Conservation (phyloP, 2,329 filamentous ascomycete species). For the Apiospora malaysiana region DNA sequence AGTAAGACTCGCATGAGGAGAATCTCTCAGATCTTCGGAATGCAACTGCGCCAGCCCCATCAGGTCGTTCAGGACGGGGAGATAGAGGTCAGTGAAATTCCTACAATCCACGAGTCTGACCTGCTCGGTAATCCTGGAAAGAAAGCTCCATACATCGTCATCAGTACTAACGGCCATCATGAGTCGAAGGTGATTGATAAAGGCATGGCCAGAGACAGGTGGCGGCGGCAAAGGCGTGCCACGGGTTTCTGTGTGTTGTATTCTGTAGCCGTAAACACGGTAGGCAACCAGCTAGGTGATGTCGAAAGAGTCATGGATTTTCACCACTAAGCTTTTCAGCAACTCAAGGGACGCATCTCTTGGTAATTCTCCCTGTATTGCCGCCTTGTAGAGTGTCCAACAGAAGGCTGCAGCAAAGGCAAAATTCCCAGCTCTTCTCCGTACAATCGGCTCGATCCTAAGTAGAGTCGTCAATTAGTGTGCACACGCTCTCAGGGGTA, state of each 20-base stretch:
- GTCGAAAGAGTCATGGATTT: neutral
- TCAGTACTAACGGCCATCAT: neutral
- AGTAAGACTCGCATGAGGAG: neutral
- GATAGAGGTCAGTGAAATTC: neutral
- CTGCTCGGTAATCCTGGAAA: neutral
- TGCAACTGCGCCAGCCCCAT: neutral
- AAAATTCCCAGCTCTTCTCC: neutral
- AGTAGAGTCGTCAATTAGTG: neutral
- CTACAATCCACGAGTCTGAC: neutral
- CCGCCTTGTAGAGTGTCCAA: neutral
- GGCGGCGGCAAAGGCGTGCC: neutral
- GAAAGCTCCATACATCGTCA: neutral
- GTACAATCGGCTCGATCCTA: constrained; percentile 12
- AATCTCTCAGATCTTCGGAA: neutral
- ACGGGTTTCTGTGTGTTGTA: neutral
- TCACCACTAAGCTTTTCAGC: neutral
- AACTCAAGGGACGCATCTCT: neutral
- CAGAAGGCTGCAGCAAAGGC: constrained; percentile 7
- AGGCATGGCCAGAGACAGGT: neutral
- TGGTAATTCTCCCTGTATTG: neutral
- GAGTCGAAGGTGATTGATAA: neutral
- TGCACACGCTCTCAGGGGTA: neutral
- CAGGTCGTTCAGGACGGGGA: neutral
- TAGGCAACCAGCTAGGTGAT: neutral
- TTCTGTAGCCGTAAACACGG: neutral